phyloP scores from a whole-genome alignment of 179 eudicot genomes.

The Camellia oleifera region DNA sequence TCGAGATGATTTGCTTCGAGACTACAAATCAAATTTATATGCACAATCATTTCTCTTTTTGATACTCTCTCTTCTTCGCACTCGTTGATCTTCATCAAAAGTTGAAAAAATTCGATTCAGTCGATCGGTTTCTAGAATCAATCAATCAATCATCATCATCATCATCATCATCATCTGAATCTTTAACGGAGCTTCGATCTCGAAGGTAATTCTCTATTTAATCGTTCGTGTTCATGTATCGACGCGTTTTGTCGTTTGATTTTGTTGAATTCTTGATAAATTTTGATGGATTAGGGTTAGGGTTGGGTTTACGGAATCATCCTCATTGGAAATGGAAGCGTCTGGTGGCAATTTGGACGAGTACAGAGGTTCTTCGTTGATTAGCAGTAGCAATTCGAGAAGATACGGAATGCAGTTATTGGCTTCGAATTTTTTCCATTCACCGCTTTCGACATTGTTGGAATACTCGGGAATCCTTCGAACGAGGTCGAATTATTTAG shows the following conservation, averaged over 20 bases:
- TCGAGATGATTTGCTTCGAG: too few relatives aligned
- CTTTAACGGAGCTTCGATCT: background rate
- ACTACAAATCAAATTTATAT: too few relatives aligned
- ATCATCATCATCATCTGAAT: too few relatives aligned
- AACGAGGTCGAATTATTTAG: constrained; percentile 32
- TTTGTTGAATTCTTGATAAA: background rate
- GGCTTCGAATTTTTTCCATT: constrained; percentile 58
- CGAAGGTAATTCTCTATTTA: background rate
- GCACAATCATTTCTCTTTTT: too few relatives aligned
- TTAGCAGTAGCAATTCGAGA: constrained; percentile 26
- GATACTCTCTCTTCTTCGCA: too few relatives aligned
- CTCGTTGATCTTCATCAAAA: too few relatives aligned
- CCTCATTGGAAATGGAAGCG: constrained; percentile 49
- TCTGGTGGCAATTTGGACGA: constrained; percentile 44
- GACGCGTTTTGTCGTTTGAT: background rate
- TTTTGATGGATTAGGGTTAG: constrained; percentile 5
- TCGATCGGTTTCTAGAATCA: too few relatives aligned
- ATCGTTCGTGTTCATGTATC: background rate
- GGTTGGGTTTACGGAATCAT: constrained; percentile 50
- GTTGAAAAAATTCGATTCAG: too few relatives aligned
- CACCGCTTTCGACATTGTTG: constrained; percentile 57
- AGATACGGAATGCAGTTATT: constrained; percentile 48
- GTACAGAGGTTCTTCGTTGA: constrained; percentile 21
- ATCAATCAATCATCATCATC: too few relatives aligned
- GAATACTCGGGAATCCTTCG: constrained; percentile 67